Base-by-base conservation (phyloP, 2,329 filamentous ascomycete species). In the Helotiales sp. region DNA sequence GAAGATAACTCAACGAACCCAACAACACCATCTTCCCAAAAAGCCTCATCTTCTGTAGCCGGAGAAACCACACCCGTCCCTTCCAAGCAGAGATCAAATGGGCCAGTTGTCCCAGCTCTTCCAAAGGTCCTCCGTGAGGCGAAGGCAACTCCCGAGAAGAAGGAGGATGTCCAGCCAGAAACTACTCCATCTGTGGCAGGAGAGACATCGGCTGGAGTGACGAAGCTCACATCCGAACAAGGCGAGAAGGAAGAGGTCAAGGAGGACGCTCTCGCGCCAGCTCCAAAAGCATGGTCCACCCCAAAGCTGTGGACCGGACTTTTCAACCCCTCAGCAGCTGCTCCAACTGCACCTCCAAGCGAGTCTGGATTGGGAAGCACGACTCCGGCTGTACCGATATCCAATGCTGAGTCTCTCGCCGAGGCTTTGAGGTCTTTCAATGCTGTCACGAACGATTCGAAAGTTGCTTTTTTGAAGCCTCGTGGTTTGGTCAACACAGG, bases 401-500 rank as follows among this genome's bases (percentile, higher is more conserved):
- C 81, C 13, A 86, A 88, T 77, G 82, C 78, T 67, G 86, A 84
- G 78, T 90, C 91, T 20, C 82, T 97, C 61, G 90, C 88, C 3
- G 92, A 97, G 73, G 92, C 92, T 40, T 84, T 99, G 61, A 86
- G 86, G 59, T 86, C 87, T 30, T 96, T 94, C 78, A 87, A 86
- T 62, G 85, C 87, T 65, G 83, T 84, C 43, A 84, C 85, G 55
- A 82, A 85, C 66, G 80, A 82, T 70, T 78, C 79, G 43, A 92
- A 91, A 74, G 83, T 95, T 72, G 84, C 91, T 20, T 97, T 97
- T 76, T 85, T 99, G 60, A 93, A 98, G 80, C 96, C 96, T 60
- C 88, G 95, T 72, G 96, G 96, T 58, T 86, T 99, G 76, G 92
- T 97, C 73, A 99, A 99, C 80, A 96, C 95, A 47, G 96, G 96